Percentiles rank a stretch among this genome's conserved stretches.
phyloP scores from a whole-genome alignment of 306 rosid genomes.

The Cucumis cinereus region DNA sequence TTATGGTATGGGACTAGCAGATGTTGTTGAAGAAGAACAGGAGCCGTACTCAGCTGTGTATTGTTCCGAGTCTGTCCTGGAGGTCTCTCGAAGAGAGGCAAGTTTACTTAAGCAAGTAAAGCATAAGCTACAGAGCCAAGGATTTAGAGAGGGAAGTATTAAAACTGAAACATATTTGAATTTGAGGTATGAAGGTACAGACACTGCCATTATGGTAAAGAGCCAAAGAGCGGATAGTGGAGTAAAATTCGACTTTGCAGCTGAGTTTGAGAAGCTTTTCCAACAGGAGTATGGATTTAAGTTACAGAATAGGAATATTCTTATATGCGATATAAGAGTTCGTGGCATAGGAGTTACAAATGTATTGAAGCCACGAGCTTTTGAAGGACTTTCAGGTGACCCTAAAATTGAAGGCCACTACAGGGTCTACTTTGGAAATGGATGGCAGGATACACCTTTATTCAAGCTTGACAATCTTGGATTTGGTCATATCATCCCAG shows the following conservation, averaged over 20 bases:
- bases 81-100: slow-evolving; percentile 52
- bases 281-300: slow-evolving; percentile 83
- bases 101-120: slow-evolving; percentile 45
- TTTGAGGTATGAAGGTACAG: slow-evolving; percentile 91
- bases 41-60: slow-evolving; percentile 78
- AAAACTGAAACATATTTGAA: slow-evolving; percentile 62
- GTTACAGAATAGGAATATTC: slow-evolving; percentile 56
- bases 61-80: slow-evolving; percentile 39
- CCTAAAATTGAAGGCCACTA: slow-evolving; percentile 56
- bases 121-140: slow-evolving; percentile 63
- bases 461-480: slow-evolving; percentile 78
- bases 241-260: slow-evolving; percentile 34
- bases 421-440: slow-evolving; percentile 71
- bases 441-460: slow-evolving; percentile 75
- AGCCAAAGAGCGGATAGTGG: slow-evolving; percentile 30
- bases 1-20: slow-evolving; percentile 98
- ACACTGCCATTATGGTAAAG: slow-evolving; percentile 87
- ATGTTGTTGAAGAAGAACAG: slow-evolving; percentile 87
- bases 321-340: slow-evolving; percentile 69
- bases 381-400: slow-evolving; percentile 30
- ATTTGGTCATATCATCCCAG: slow-evolving; percentile 41
- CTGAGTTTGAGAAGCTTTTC: slow-evolving; percentile 60
- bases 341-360: slow-evolving; percentile 83
- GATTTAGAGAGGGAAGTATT: slow-evolving; percentile 58
- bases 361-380: slow-evolving; percentile 58